phyloP scores from a whole-genome alignment of 1,284 basidiomycete genomes.

The Amylostereum areolatum region DNA sequence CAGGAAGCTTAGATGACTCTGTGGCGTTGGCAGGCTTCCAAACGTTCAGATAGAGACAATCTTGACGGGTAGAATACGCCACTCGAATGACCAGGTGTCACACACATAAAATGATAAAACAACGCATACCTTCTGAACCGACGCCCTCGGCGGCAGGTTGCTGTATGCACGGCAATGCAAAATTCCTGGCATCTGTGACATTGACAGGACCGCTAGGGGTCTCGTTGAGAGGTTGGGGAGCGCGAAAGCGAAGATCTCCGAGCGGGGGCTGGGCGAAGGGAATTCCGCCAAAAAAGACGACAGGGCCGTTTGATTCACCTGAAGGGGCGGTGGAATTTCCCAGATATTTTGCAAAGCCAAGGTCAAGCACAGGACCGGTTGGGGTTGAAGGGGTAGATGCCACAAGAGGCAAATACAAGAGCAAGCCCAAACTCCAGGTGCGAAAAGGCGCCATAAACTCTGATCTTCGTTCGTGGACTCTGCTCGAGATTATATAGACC shows the following conservation, averaged over 20 bases:
- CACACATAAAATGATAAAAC: neutral
- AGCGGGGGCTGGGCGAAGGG: slow-evolving; percentile 52
- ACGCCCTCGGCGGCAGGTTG: slow-evolving; percentile 34
- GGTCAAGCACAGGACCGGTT: slow-evolving; percentile 34
- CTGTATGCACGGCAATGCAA: slow-evolving; percentile 37
- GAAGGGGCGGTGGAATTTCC: slow-evolving; percentile 36
- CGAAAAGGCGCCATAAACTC: neutral
- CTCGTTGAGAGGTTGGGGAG: slow-evolving; percentile 40
- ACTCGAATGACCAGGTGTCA: neutral
- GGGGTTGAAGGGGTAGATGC: neutral
- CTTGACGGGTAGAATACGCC: slow-evolving; percentile 14
- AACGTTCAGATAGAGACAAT: slow-evolving; percentile 50
- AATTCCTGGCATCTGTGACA: slow-evolving; percentile 35
- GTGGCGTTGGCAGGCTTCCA: slow-evolving; percentile 43
- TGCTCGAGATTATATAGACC: no score
- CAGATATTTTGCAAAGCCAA: slow-evolving; percentile 43
- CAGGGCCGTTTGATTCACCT: slow-evolving; percentile 27
- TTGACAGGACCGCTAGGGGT: slow-evolving; percentile 11
- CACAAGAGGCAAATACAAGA: no score
- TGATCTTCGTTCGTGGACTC: no score
- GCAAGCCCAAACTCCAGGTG: neutral
- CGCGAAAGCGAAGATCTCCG: slow-evolving; percentile 43
- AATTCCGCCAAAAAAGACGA: slow-evolving; percentile 42
- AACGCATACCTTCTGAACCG: slow-evolving; percentile 31
- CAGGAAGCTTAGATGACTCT: slow-evolving; percentile 36